Evolutionary conservation across 2,329 filamentous ascomycete species (phyloP).

Genomic region (Dothistroma septosporum): DNA sequence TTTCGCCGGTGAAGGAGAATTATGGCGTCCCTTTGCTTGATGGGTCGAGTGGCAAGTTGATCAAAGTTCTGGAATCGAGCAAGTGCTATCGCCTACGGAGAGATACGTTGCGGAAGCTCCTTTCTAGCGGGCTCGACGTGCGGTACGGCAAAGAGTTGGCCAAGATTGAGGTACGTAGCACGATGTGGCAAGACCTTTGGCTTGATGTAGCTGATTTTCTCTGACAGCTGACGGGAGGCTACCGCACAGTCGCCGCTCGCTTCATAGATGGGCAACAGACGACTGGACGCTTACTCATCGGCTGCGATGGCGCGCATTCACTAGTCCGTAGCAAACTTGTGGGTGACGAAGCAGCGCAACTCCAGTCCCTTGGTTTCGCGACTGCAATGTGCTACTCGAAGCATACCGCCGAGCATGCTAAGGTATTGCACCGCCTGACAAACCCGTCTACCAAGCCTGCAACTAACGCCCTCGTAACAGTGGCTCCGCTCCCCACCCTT

Average conservation of each 20-base stretch:
- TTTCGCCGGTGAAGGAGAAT: background rate
- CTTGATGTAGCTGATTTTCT: background rate
- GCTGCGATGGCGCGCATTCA: conserved; percentile 25
- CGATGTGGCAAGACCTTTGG: background rate
- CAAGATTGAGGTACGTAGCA: background rate
- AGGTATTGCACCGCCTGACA: too few relatives aligned
- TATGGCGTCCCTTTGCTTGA: conserved; percentile 10
- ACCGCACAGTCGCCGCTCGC: conserved; percentile 13
- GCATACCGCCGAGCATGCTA: conserved; percentile 14
- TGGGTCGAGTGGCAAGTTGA: conserved; percentile 8
- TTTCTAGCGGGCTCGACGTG: conserved; percentile 13
- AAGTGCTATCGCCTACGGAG: conserved; percentile 12
- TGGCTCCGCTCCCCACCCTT: conserved; percentile 9
- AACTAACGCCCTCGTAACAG: background rate
- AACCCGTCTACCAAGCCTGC: too few relatives aligned
- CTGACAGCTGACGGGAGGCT: conserved; percentile 4
- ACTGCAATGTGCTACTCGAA: conserved; percentile 18
- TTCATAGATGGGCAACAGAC: conserved; percentile 18
- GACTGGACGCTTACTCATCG: conserved; percentile 22
- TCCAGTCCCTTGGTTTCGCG: conserved; percentile 12
- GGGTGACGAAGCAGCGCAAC: conserved; percentile 1
- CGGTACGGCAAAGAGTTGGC: conserved; percentile 16
- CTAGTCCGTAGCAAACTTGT: conserved; percentile 20
- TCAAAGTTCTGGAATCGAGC: conserved; percentile 3
- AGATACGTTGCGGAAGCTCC: conserved; percentile 13